These are phyloP conservation scores for Cercophora samala DNA, from an alignment of 495 filamentous ascomycete genomes.

Conservation along the genomic window DNA sequence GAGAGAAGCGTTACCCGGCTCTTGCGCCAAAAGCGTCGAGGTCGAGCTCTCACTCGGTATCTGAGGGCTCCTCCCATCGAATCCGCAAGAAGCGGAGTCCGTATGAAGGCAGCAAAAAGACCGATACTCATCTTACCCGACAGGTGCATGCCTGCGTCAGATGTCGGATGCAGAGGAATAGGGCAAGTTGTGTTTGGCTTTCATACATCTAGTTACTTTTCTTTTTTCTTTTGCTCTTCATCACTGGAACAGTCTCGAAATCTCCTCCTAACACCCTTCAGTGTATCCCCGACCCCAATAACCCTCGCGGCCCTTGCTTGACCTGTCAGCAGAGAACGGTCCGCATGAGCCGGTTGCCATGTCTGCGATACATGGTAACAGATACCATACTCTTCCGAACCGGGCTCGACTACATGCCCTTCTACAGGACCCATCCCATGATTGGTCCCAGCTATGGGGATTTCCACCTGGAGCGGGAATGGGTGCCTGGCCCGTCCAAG, in stretches of 20 bases:
- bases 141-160: constrained; percentile 37
- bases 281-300: constrained; percentile 36
- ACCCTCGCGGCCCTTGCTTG: constrained; percentile 34
- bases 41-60: constrained; percentile 12
- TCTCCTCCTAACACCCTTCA: constrained; percentile 21
- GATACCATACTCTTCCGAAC: constrained; percentile 40
- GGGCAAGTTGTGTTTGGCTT: constrained; percentile 23
- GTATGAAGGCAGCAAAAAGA: constrained; percentile 29
- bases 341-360: constrained; percentile 37
- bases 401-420: constrained; percentile 33
- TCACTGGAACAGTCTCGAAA: too few relatives aligned
- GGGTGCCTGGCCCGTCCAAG: constrained; percentile 26
- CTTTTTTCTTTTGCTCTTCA: too few relatives aligned
- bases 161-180: constrained; percentile 39
- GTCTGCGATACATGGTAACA: constrained; percentile 41
- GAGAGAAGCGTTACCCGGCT: constrained; percentile 21
- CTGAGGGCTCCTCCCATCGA: constrained; percentile 16
- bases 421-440: constrained; percentile 35
- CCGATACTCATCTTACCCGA: constrained; percentile 34
- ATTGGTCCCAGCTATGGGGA: constrained; percentile 38
- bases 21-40: constrained; percentile 23
- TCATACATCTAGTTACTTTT: too few relatives aligned
- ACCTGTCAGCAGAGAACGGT: constrained; percentile 34
- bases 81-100: constrained; percentile 33
- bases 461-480: constrained; percentile 35